Evolutionary conservation across 202 grass and related monocot species (phyloP).

Genomic region (Hordeum pubiflorum): DNA sequence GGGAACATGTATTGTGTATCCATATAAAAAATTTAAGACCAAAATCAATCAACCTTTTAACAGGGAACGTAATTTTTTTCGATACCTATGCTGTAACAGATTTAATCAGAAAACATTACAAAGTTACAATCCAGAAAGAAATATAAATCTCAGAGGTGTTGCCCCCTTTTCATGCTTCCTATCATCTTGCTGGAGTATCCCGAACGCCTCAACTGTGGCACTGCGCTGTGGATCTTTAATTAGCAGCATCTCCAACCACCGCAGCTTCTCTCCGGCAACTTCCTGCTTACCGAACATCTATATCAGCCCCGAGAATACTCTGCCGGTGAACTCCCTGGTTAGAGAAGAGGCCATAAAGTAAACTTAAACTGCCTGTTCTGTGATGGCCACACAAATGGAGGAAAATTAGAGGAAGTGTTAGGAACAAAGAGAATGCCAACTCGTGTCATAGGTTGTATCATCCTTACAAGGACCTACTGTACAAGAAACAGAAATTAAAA

Average conservation of each 20-base stretch:
- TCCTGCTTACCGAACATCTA: not conserved
- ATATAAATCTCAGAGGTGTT: not conserved
- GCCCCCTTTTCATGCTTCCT: not conserved
- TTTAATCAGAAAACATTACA: not conserved
- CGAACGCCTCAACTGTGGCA: not conserved
- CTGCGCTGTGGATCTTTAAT: not conserved
- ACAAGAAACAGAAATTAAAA: not conserved
- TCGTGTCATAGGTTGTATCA: not conserved
- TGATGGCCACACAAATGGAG: not conserved
- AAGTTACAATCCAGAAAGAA: not conserved
- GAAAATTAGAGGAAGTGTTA: not conserved
- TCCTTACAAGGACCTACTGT: not conserved
- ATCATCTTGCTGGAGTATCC: not conserved
- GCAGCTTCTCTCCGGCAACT: not conserved
- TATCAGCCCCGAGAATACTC: not conserved
- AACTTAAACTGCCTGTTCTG: not conserved
- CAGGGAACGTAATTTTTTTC: not conserved
- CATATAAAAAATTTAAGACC: not conserved
- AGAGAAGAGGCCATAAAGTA: not conserved
- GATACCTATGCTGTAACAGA: not conserved
- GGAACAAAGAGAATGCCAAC: not conserved
- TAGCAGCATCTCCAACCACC: not conserved
- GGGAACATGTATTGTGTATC: not conserved
- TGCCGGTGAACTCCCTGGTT: not conserved
- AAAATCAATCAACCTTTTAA: not conserved